Evolutionary conservation across 352 stramenopile species (phyloP), one percentile per base, ranked within the genome.

Genomic region (Pythium rhizo-oryzae): DNA sequence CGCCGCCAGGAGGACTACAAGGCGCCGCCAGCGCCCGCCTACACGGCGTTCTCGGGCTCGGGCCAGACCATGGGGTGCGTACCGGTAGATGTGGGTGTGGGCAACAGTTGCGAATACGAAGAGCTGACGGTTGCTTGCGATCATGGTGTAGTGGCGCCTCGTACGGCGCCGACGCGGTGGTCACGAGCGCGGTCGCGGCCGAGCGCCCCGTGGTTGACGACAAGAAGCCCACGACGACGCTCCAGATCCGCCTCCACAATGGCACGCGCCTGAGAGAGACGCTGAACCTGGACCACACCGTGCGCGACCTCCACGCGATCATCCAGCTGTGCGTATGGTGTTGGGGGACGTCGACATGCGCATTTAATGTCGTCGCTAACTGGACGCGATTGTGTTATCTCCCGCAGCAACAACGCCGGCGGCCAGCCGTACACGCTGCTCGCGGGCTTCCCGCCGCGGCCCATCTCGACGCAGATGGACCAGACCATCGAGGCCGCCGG

Each of bases 401-500:
- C 24, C 19, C 2, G 9, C 30, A 96, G 87, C 50, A 92, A 93
- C 50, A 80, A 84, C n/a, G 88, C 83, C 9, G 87, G 76, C 11
- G 74, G 53, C 8, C 79, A 90, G 67, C 71, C 87, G 52, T 99
- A 98, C 76, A 90, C 92, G 28, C 79, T 99, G 30, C 79, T 98
- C 33, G 82, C 89, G 15, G 96, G 96, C 4, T 99, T 97, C 76
- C 96, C 95, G 11, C 96, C 96, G 0, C 87, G 85, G 25, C 85
- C 90, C 2, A 80, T 99, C 60, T 84, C 90, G 18, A 81, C 72
- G 24, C 84, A 98, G 71, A 76, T 96, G 63, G 77, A 81, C 19
- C 77, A 85, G 65, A 98, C 91, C 8, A 85, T 99, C 56, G 89
- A 98, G 33, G 82, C 82, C 21, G 94, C 94, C 2, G 94, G 94